Evolutionary conservation across 352 stramenopile species (phyloP).

Genomic region (Phytophthora ramorum): DNA sequence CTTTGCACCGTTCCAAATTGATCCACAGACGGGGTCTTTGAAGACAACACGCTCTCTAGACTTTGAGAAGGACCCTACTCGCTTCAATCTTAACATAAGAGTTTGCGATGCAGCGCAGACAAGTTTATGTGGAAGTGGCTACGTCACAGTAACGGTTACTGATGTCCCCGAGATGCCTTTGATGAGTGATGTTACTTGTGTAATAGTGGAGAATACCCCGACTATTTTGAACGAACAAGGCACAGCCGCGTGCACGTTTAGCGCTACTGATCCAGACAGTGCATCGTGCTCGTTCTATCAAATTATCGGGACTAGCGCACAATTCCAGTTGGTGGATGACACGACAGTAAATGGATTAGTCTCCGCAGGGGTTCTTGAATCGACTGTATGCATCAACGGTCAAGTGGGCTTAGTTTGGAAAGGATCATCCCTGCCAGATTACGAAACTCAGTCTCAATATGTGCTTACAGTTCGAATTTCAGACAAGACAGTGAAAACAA

Average conservation of each 20-base stretch:
- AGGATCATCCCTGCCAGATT: slow-evolving; percentile 34
- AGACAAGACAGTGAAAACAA: slow-evolving; percentile 44
- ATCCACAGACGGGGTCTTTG: slow-evolving; percentile 29
- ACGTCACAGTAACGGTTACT: slow-evolving; percentile 38
- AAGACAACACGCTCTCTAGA: slow-evolving; percentile 49
- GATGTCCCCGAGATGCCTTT: slow-evolving; percentile 49
- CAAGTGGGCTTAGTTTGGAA: slow-evolving; percentile 23
- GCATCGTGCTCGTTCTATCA: slow-evolving; percentile 55
- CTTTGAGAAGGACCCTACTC: slow-evolving; percentile 49
- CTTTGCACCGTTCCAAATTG: slow-evolving; percentile 30
- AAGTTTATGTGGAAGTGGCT: slow-evolving; percentile 46
- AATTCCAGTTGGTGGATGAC: slow-evolving; percentile 20
- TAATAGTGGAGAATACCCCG: slow-evolving; percentile 55
- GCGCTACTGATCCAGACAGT: slow-evolving; percentile 49
- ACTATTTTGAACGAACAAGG: slow-evolving; percentile 25
- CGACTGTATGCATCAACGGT: slow-evolving; percentile 15
- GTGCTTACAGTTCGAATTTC: slow-evolving; percentile 32
- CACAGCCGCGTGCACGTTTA: slow-evolving; percentile 39
- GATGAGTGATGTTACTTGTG: slow-evolving; percentile 38
- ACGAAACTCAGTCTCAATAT: slow-evolving; percentile 46
- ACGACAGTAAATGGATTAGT: slow-evolving; percentile 1
- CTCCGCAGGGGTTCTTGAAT: slow-evolving; percentile 1
- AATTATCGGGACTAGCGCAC: slow-evolving; percentile 27
- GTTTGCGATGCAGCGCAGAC: slow-evolving; percentile 47
- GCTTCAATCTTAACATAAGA: slow-evolving; percentile 46